A percentile compares a stretch with the other conserved stretches of the same genome.
Evolutionary conservation across 257 asterid genomes (phyloP).

Genomic region (Ilex asprella): DNA sequence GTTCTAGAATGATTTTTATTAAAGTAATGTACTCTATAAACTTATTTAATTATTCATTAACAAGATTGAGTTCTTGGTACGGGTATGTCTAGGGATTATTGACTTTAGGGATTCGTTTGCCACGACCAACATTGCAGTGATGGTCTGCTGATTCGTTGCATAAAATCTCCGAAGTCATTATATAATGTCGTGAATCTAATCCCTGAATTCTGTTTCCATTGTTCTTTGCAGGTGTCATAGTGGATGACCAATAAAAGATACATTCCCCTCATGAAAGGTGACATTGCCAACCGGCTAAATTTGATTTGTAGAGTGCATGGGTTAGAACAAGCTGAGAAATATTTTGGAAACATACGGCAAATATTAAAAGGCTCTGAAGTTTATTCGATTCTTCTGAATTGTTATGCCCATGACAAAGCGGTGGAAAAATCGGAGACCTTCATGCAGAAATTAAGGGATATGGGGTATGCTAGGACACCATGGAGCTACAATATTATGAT

Average conservation of each 20-base stretch:
- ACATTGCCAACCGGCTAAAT: constrained; percentile 40
- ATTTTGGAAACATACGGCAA: constrained; percentile 35
- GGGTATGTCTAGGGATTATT: too few relatives aligned
- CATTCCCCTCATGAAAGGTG: constrained; percentile 23
- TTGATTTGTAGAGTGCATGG: constrained; percentile 43
- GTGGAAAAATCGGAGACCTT: constrained; percentile 59
- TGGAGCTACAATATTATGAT: constrained; percentile 61
- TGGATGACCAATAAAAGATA: constrained; percentile 63
- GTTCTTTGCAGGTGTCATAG: constrained; percentile 44
- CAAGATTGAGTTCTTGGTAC: too few relatives aligned
- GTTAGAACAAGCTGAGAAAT: constrained; percentile 46
- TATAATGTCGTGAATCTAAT: background rate
- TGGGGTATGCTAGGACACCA: constrained; percentile 39
- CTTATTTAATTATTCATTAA: too few relatives aligned
- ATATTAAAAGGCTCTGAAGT: constrained; percentile 22
- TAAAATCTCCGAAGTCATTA: background rate
- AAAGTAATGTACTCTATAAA: too few relatives aligned
- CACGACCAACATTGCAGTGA: too few relatives aligned
- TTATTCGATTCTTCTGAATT: constrained; percentile 55
- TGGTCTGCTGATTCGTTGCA: too few relatives aligned
- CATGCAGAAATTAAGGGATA: constrained; percentile 52
- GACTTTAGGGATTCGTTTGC: too few relatives aligned
- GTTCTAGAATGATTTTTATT: too few relatives aligned
- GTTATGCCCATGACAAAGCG: constrained; percentile 40
- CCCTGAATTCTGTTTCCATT: background rate